phyloP scores from a whole-genome alignment of 495 filamentous ascomycete species.

The Xanthoparmelia taractica region DNA sequence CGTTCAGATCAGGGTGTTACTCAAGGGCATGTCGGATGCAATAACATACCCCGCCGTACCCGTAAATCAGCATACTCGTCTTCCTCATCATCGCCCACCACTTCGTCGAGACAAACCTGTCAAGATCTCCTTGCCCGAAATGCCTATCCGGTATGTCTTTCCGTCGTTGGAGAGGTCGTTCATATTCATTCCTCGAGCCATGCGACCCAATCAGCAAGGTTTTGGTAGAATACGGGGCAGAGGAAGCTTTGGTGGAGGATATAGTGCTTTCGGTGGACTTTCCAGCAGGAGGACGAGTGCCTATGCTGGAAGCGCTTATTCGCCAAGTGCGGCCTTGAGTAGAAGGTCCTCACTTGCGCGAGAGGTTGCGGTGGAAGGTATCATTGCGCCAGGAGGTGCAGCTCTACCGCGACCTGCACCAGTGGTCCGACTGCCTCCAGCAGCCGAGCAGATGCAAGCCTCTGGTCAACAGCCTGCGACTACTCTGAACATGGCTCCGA shows the following conservation, averaged over 20 bases:
- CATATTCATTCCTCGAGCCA: conserved; percentile 92
- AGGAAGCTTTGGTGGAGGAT: conserved; percentile 52
- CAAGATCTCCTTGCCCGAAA: conserved; percentile 78
- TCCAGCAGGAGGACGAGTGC: conserved; percentile 68
- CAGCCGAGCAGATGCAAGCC: conserved; percentile 34
- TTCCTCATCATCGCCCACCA: conserved; percentile 91
- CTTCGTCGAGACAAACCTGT: conserved; percentile 95
- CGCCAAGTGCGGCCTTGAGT: conserved; percentile 86
- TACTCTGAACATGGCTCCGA: conserved; percentile 29
- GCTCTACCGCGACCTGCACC: conserved; percentile 65
- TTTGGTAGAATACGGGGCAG: conserved; percentile 60
- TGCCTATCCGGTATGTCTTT: conserved; percentile 77
- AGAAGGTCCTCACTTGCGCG: conserved; percentile 81
- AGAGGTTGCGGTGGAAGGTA: conserved; percentile 61
- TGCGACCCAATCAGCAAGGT: conserved; percentile 84
- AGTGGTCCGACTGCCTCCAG: conserved; percentile 77
- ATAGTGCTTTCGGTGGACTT: conserved; percentile 56
- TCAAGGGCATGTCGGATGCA: conserved; percentile 65
- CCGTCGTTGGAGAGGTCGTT: conserved; percentile 85
- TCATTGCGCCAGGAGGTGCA: conserved; percentile 73
- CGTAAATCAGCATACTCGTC: conserved; percentile 78
- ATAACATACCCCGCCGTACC: conserved; percentile 63
- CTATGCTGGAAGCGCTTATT: conserved; percentile 75
- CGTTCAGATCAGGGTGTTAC: conserved; percentile 70
- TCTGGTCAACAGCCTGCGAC: conserved; percentile 20